Conservation (phyloP, 148 eudicot species). For the Euryodendron excelsum region DNA sequence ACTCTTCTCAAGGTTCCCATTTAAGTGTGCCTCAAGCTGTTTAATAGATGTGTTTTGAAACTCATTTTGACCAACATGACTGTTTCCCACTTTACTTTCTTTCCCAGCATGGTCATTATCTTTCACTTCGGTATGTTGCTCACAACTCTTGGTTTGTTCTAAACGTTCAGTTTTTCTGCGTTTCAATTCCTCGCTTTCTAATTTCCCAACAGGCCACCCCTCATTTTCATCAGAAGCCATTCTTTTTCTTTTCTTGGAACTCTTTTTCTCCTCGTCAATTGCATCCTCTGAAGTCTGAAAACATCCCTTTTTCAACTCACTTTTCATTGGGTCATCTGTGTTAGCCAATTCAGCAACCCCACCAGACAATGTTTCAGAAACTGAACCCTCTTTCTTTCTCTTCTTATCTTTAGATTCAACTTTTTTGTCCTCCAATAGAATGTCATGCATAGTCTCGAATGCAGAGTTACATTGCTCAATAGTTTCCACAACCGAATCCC, state of each 20-base stretch:
- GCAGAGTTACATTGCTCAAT: constrained; percentile 7
- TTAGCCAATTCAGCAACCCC: constrained; percentile 2
- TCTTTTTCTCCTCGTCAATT: constrained; percentile 35
- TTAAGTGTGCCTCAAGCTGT: constrained; percentile 22
- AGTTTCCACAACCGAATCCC: constrained; percentile 16
- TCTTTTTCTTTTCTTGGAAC: constrained; percentile 72
- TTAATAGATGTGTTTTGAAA: constrained; percentile 16
- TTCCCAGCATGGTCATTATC: not conserved
- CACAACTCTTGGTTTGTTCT: constrained; percentile 32
- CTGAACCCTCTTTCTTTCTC: constrained; percentile 22
- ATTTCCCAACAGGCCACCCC: constrained; percentile 21
- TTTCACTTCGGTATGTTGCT: constrained; percentile 13
- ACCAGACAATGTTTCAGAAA: not conserved
- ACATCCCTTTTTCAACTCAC: not conserved
- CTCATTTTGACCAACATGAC: constrained; percentile 3
- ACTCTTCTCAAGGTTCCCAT: constrained; percentile 32
- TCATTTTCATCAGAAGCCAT: constrained; percentile 40
- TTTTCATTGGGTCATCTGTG: not conserved
- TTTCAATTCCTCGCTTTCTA: constrained; percentile 41
- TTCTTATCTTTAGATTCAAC: constrained; percentile 26
- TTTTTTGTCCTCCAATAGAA: constrained; percentile 20
- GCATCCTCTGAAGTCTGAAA: constrained; percentile 12
- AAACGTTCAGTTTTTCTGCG: constrained; percentile 47
- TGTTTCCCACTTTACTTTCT: constrained; percentile 21
- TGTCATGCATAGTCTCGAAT: constrained; percentile 14